Evolutionary conservation across 1,139 yeast species (phyloP).

Genomic region (Candida sp.): DNA sequence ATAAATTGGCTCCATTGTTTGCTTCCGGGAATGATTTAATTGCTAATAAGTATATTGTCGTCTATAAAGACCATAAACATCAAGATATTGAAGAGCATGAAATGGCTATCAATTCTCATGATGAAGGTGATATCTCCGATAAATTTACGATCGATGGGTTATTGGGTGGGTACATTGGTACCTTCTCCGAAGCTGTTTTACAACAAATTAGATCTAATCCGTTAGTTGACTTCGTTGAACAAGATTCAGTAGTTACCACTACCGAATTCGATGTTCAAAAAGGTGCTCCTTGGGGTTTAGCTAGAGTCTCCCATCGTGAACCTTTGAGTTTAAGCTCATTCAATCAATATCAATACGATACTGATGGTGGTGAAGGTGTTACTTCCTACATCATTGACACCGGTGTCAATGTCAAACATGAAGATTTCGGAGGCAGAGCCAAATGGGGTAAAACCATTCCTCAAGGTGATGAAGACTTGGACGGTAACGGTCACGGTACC

Average conservation of each 20-base stretch:
- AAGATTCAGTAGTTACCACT: slow-evolving; percentile 73
- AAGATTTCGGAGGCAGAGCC: slow-evolving; percentile 90
- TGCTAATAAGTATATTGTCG: slow-evolving; percentile 73
- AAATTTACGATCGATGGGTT: slow-evolving; percentile 56
- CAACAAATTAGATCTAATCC: slow-evolving; percentile 70
- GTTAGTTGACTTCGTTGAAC: slow-evolving; percentile 74
- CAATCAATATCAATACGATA: slow-evolving; percentile 83
- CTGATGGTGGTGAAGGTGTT: slow-evolving; percentile 87
- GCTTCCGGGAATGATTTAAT: slow-evolving; percentile 43
- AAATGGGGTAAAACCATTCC: slow-evolving; percentile 93
- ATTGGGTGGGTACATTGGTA: slow-evolving; percentile 70
- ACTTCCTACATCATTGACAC: slow-evolving; percentile 93
- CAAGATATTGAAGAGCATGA: neutral
- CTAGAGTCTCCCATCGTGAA: slow-evolving; percentile 90
- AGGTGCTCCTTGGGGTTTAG: slow-evolving; percentile 96
- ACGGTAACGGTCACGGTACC: slow-evolving; percentile 95
- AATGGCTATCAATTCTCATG: neutral
- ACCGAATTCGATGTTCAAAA: slow-evolving; percentile 63
- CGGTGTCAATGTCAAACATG: slow-evolving; percentile 79
- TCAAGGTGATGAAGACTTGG: slow-evolving; percentile 72
- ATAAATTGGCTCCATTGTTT: slow-evolving; percentile 15
- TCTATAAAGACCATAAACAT: slow-evolving; percentile 19
- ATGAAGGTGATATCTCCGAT: slow-evolving; percentile 13
- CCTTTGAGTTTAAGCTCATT: slow-evolving; percentile 58
- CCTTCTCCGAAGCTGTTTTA: slow-evolving; percentile 67